Base-by-base conservation (phyloP, 2,329 filamentous ascomycete species). In the Zymoseptoria pseudotritici region DNA sequence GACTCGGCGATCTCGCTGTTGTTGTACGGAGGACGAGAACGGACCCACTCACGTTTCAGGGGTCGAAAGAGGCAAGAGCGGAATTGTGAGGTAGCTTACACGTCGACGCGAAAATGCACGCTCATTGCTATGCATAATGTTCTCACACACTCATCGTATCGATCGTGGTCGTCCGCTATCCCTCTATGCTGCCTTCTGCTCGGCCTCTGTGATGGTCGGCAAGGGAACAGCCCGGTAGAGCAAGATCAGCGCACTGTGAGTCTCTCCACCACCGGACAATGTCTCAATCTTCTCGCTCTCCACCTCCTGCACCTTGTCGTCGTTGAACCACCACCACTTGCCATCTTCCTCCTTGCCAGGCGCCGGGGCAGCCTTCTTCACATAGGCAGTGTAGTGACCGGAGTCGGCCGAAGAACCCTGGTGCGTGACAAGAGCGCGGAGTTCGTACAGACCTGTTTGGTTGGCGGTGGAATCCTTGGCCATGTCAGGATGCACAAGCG, bases 271-370 rank as follows among this genome's bases (percentile, higher is more conserved):
- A 61, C 94, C 95, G 55, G 91, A 84, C 56, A 99, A 82, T 3
- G 87, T 88, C 72, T 93, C 89, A 66, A 99, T 95, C 80, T 96
- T 94, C 69, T 97, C 93, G 24, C 85, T 80, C 17, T 90, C 86
- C 26, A 99, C 94, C 78, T 99, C 94, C 13, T 88, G 86, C 36
- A 99, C 94, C 79, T 91, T 95, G 73, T 99, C 93, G 70, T 99
- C 94, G 75, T 99, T 97, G 82, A 99, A 99, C 93, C 94, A 99
- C 93, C 94, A 99, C 94, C 94, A 99, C 70, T 91, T 96, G 67
- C 90, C 91, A 71, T 96, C 91, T 72, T 96, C 91, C 70, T 89
- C 86, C 79, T 91, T 90, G 66, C 90, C 91, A 70, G 86, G 85
- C 17, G 87, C 81, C 67, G 95, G 89, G 60, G 90, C 77, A 62